Evolutionary conservation across 202 grass and related monocot species (phyloP).

Genomic region (Zizania palustris): DNA sequence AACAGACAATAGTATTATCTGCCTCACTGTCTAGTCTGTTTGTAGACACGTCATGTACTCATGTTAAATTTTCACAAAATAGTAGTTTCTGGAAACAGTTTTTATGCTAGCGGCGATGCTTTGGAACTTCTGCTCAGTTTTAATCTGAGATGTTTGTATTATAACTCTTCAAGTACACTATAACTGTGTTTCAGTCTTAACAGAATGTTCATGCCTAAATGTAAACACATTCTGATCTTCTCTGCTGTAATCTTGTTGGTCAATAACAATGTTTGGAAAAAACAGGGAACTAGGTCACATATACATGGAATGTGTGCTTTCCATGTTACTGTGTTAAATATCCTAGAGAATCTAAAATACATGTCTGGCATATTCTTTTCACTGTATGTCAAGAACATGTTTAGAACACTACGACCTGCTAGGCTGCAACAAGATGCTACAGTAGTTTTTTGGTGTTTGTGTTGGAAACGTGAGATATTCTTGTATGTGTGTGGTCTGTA

Average conservation of each 20-base stretch:
- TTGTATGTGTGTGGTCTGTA: background rate
- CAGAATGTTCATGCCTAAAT: background rate
- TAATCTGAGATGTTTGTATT: background rate
- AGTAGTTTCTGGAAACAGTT: background rate
- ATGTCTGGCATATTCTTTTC: background rate
- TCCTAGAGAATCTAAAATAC: background rate
- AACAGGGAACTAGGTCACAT: background rate
- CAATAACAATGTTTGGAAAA: background rate
- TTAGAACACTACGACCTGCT: background rate
- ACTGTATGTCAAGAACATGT: background rate
- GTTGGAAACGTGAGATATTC: background rate
- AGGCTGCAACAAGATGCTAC: background rate
- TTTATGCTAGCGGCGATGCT: background rate
- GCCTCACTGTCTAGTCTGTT: background rate
- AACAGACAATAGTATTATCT: too few species aligned
- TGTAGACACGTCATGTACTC: background rate
- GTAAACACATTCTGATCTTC: background rate
- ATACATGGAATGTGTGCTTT: background rate
- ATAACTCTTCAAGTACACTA: background rate
- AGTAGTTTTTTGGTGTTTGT: background rate
- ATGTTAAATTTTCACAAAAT: constrained; percentile 1
- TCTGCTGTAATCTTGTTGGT: background rate
- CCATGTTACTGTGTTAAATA: background rate
- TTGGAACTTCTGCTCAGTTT: background rate
- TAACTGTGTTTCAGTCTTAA: background rate